A percentile compares a stretch with the other conserved stretches of the same genome.
These are phyloP conservation scores for Zygosaccharomyces gambellarensis DNA, from an alignment of 805 yeast genomes.

Conservation along the genomic window DNA sequence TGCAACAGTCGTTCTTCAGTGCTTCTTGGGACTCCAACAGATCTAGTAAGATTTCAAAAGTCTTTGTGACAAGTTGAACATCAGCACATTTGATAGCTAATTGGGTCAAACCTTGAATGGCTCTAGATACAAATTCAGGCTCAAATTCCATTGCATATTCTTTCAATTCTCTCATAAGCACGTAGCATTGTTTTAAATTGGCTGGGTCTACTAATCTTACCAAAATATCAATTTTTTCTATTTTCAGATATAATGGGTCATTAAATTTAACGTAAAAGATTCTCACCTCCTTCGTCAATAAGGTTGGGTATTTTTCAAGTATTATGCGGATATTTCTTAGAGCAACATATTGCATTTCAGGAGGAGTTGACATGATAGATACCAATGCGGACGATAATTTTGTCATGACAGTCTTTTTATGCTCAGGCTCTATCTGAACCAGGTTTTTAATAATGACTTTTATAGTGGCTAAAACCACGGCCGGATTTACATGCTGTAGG, in stretches of 20 bases:
- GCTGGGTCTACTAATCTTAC: slow-evolving; percentile 58
- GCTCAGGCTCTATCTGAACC: slow-evolving; percentile 40
- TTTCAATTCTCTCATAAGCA: slow-evolving; percentile 63
- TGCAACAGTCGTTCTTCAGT: slow-evolving; percentile 54
- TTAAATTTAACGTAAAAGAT: slow-evolving; percentile 87
- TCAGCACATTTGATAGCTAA: slow-evolving; percentile 56
- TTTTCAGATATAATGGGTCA: slow-evolving; percentile 72
- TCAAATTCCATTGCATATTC: slow-evolving; percentile 87
- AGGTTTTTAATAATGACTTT: slow-evolving; percentile 73
- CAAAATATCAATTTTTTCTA: slow-evolving; percentile 72
- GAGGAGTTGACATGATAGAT: slow-evolving; percentile 79
- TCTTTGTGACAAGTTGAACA: slow-evolving; percentile 45
- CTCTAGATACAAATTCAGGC: slow-evolving; percentile 61
- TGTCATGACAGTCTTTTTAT: slow-evolving; percentile 48
- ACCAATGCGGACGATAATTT: slow-evolving; percentile 83
- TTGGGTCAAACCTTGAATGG: slow-evolving; percentile 65
- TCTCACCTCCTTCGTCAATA: slow-evolving; percentile 72
- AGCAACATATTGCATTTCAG: slow-evolving; percentile 93
- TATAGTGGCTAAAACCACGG: slow-evolving; percentile 83
- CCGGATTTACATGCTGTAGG: slow-evolving; percentile 93
- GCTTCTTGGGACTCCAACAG: slow-evolving; percentile 59
- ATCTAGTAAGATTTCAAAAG: slow-evolving; percentile 56
- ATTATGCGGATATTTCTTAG: slow-evolving; percentile 85
- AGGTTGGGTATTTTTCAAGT: slow-evolving; percentile 78
- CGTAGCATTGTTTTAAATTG: slow-evolving; percentile 44